Evolutionary conservation across 2,329 filamentous ascomycete genomes (phyloP), one percentile per base, ranked within the genome.

Genomic region (Colletotrichum gigasporum): DNA sequence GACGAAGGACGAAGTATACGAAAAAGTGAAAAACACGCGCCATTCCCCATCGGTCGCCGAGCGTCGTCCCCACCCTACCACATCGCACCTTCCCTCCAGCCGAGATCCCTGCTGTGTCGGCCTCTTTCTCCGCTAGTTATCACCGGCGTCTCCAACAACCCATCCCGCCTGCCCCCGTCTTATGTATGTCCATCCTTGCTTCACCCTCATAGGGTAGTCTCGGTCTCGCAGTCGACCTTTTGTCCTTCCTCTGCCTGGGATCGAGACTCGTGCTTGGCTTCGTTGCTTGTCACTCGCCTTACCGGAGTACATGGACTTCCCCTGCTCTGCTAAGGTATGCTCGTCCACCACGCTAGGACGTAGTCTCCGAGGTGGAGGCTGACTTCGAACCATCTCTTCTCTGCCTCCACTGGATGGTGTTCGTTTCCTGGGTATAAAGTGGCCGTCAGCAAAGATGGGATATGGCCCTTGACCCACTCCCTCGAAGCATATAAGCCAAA

Each of bases 301-400:
- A 28, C 56, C 14, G 4, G 34, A n/a, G 48, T 61, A 64, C 56
- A 53, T 41, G 22, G 28, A 24, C 42, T 24, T 24, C 42, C 16
- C 32, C 28, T 14, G 22, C 34, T 30, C 20, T 16, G 28, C 14
- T 37, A 12, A 11, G 24, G 11, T 20, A 47, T n/a, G n/a, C 20
- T 28, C 18, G 41, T 26, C 9, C 35, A 30, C 44, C 50, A 42
- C 62, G 56, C 28, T 51, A 45, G 22, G 14, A 45, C 50, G 28
- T 62, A 62, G 62, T 51, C 42, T 62, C 42, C 50, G 61, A 62
- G 48, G 50, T 62, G 56, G 50, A 50, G 28, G 56, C 66, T 52
- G 60, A 61, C 30, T 57, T 56, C 16, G 56, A 50, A 22, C 37
- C 41, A 51, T 14, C 32, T 63, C 62, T 66, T 62, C 56, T 63